Percentiles rank a stretch among this genome's conserved stretches.
phyloP scores from a whole-genome alignment of 2,329 filamentous ascomycete species.

The Talaromyces sp. region DNA sequence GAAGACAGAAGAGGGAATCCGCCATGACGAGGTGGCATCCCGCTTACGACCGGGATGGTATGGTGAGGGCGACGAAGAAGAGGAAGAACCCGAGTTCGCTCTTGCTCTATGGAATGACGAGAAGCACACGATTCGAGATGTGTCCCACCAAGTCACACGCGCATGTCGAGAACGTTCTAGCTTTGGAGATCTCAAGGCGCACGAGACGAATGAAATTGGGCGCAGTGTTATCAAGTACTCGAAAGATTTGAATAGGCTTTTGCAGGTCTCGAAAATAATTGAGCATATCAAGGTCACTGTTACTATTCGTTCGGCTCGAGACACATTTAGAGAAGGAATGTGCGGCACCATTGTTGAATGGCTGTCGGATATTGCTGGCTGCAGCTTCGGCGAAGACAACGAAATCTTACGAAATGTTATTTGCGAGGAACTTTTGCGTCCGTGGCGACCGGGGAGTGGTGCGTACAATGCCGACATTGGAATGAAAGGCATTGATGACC shows the following conservation, averaged over 20 bases:
- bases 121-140: conserved; percentile 92
- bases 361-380: conserved; percentile 89
- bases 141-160: conserved; percentile 82
- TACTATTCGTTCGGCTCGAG: conserved; percentile 86
- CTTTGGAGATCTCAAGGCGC: conserved; percentile 71
- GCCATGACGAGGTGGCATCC: conserved; percentile 75
- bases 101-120: conserved; percentile 96
- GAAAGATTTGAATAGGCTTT: conserved; percentile 66
- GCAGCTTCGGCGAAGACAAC: conserved; percentile 75
- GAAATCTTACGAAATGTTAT: conserved; percentile 75
- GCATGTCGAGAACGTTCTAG: conserved; percentile 72
- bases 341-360: conserved; percentile 96
- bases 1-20: conserved; percentile 78
- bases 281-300: conserved; percentile 96
- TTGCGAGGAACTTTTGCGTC: conserved; percentile 85
- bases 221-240: conserved; percentile 79
- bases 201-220: conserved; percentile 85
- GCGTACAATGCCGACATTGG: conserved; percentile 77
- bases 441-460: conserved; percentile 82
- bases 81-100: conserved; percentile 71
- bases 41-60: conserved; percentile 75
- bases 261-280: conserved; percentile 77
- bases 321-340: conserved; percentile 98
- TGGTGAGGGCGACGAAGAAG: conserved; percentile 57
- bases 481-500: conserved; percentile 76